Evolutionary conservation across 345 rosid species (phyloP), one percentile per base, ranked within the genome.

Genomic region (Eutrema yunnanense): DNA sequence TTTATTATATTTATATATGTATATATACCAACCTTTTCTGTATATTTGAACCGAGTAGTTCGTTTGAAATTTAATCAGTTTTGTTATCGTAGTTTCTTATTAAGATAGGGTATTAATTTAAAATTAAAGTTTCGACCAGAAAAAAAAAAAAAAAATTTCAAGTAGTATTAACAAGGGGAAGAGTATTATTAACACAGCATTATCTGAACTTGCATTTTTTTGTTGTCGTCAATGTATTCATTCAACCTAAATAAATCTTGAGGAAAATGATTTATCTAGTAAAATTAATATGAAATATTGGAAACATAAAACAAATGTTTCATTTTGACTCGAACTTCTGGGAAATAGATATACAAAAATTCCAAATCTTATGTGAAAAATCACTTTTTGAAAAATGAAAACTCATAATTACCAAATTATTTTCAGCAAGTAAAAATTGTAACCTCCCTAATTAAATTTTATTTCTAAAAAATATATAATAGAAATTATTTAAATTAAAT

Each of bases 291-390:
- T 3, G 16, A 30, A 27, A 6, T 40, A 8, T 14, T 40, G 36
- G 3, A 60, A 67, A 41, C 30, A 43, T 65, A 41, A 57, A 13
- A 48, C n/a, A 65, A 57, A 40, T 19, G 13, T 57, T 50, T 41
- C 73, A 50, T 14, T 60, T 67, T 51, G 56, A 74, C 63, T 74
- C 4, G 5, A 51, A 60, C 26, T 6, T 60, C 59, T 42, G 32
- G 32, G 47, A 0, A 50, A 63, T 2, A 5, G 1, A 41, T 29
- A 6, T 58, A 3, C 9, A 6, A 33, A 33, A 60, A 32, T 49
- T 40, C 12, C 13, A 53, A 32, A 42, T 47, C 30, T 50, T 52
- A 42, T 42, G 57, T 2, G 22, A 13, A 4, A 27, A 6, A 37
- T 14, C 36, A 44, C 19, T 27, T 10, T 59, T 30, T 26, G 1